phyloP scores from a whole-genome alignment of 768 basidiomycete species.

The Psilocybe cubensis region DNA sequence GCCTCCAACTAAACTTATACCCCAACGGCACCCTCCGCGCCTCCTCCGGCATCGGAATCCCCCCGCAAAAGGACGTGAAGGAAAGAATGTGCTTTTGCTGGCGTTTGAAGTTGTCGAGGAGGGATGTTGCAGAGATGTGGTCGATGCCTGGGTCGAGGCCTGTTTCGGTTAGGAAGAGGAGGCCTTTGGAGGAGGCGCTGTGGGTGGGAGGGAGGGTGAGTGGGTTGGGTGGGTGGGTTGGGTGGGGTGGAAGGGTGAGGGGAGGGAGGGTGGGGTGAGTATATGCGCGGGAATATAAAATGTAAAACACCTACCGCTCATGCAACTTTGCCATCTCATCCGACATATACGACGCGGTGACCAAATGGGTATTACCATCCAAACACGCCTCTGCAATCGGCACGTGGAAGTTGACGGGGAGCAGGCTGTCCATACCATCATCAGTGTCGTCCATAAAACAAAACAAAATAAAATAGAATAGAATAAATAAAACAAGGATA shows the following conservation, averaged over 20 bases:
- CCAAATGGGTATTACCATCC: constrained; percentile 66
- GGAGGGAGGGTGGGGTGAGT: not conserved
- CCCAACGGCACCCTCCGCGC: constrained; percentile 70
- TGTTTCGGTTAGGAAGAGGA: constrained; percentile 88
- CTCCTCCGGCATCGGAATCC: constrained; percentile 78
- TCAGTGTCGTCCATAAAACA: not conserved
- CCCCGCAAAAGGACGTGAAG: constrained; percentile 93
- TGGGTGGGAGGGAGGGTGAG: not conserved
- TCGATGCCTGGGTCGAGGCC: constrained; percentile 91
- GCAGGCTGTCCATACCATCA: constrained; percentile 51
- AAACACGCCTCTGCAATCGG: constrained; percentile 77
- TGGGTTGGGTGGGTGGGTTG: not conserved
- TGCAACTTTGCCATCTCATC: constrained; percentile 73
- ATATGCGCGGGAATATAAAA: not conserved
- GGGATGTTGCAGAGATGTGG: constrained; percentile 81
- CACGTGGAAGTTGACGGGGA: constrained; percentile 79
- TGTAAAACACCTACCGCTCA: constrained; percentile 45
- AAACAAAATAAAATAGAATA: no score
- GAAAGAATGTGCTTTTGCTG: constrained; percentile 62
- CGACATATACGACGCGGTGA: constrained; percentile 92
- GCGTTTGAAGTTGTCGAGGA: constrained; percentile 55
- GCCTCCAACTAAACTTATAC: constrained; percentile 97
- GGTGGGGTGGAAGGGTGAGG: no score
- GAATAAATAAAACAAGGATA: not conserved
- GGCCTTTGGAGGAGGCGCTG: constrained; percentile 61